These are phyloP conservation scores for Pleurotus cornucopiae DNA, from an alignment of 768 basidiomycete species.

Conservation along the genomic window DNA sequence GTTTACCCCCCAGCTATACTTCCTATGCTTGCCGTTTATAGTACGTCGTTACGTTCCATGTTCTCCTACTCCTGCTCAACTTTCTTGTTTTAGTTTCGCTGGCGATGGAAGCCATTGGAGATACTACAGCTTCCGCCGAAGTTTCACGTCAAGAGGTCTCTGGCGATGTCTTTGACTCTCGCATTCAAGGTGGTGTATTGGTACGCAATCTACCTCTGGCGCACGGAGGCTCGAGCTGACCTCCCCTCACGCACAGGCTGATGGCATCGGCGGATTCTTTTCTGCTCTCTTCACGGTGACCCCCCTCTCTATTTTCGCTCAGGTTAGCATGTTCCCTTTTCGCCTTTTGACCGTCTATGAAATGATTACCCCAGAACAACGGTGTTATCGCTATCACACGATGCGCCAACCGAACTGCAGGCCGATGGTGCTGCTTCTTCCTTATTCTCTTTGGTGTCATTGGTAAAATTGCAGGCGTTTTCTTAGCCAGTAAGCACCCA, in stretches of 20 bases:
- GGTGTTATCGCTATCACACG: slow-evolving; percentile 82
- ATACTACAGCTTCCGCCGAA: slow-evolving; percentile 80
- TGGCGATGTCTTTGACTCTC: slow-evolving; percentile 73
- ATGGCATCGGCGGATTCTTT: slow-evolving; percentile 78
- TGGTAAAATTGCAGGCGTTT: slow-evolving; percentile 80
- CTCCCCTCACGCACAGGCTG: slow-evolving; percentile 37
- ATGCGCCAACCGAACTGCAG: slow-evolving; percentile 77
- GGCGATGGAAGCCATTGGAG: slow-evolving; percentile 83
- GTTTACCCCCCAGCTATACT: slow-evolving; percentile 70
- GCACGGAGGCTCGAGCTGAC: too few species aligned
- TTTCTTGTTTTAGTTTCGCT: slow-evolving; percentile 45
- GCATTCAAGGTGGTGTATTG: slow-evolving; percentile 81
- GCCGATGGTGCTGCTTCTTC: slow-evolving; percentile 76
- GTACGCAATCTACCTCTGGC: slow-evolving; percentile 25
- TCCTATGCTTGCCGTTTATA: slow-evolving; percentile 38
- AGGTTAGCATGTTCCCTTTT: slow-evolving; percentile 23
- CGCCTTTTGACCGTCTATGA: neutral
- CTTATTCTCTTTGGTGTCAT: slow-evolving; percentile 77
- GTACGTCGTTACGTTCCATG: slow-evolving; percentile 12
- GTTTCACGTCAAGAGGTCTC: slow-evolving; percentile 72
- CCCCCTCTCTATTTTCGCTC: slow-evolving; percentile 76
- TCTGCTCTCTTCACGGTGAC: slow-evolving; percentile 80
- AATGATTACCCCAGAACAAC: slow-evolving; percentile 48
- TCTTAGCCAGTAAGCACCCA: slow-evolving; percentile 51
- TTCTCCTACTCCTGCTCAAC: neutral